Evolutionary conservation across 179 eudicot genomes (phyloP), one percentile per base, ranked within the genome.

Genomic region (Nepenthes alata): DNA sequence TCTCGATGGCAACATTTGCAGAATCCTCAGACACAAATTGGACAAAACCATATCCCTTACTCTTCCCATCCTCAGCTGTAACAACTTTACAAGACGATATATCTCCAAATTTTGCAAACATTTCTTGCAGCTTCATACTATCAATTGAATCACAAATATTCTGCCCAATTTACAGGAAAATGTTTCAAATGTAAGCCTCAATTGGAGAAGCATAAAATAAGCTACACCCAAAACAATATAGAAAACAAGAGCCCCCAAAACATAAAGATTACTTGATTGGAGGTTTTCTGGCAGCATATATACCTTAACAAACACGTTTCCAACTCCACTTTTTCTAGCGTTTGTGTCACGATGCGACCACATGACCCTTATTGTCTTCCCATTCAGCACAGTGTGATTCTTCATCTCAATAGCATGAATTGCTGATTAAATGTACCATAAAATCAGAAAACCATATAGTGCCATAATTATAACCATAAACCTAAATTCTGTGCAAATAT

Each of bases 301-400:
- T 83, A 88, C 96, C 96, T 88, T 88, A 36, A 88, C 80, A 72
- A 81, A 85, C 53, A 88, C 76, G 67, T 85, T 88, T 13, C 91
- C 96, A 62, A 78, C 51, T 63, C 91, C 89, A 74, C 80, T 88
- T 69, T 55, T 83, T 70, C 91, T 79, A 47, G 77, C 77, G 61
- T 81, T 82, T 5, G 91, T 77, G 74, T 88, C 91, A 39, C 89
- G 91, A 61, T 63, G 79, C 2, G 96, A 83, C 96, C 96, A 79
- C 67, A 61, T 79, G 47, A 88, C 89, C 67, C 91, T 74, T 62
- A 83, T 88, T 63, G 58, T 66, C 70, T 78, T 83, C 38, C 85
- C 87, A 39, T 76, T 70, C 61, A 88, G 57, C 6, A 53, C 7
- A 12, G 83, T 70, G 59, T 85, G 82, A 71, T 88, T 88, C 72